Base-by-base conservation (phyloP, 2,329 filamentous ascomycete genomes). In the Epichloe uncinata region DNA sequence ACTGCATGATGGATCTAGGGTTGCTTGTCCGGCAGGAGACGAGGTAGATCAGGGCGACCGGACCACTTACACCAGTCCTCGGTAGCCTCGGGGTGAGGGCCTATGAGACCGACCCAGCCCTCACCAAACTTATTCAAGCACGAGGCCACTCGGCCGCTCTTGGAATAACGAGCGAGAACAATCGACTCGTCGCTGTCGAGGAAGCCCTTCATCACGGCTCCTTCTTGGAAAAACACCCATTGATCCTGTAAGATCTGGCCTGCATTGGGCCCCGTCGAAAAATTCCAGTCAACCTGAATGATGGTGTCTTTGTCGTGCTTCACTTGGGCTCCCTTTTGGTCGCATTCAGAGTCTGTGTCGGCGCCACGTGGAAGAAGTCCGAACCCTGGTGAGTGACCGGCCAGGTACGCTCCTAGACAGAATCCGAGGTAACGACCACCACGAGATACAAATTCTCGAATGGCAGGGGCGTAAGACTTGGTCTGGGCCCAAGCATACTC, bases 161-260 rank as follows among this genome's bases (percentile, higher is more conserved):
- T 52, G 2, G 58, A 60, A 43, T 62, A 62, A 2, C 52, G 50
- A 2, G 50, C 59, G 16, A 62, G 35, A 3, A 61, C 53, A 9
- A 53, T 46, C 16, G 18, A 42, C 33, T 42, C 45, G 12, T 53
- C 44, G 16, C 52, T 52, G n/a, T 50, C 49, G 12, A 45, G 20
- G 8, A 58, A n/a, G 9, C 56, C 55, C 13, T 48, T 54, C n/a
- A 60, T 53, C 7, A 53, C 41, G 1, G 54, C 54, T 11, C 60
- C 59, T 33, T 62, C 60, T 42, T 62, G 60, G 42, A 60, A 62
- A 33, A 57, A 62, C 6, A 60, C n/a, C 60, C 59, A 60, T 9
- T 53, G 48, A 26, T 53, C 47, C 40, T 51, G 47, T 5, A 51
- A 47, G 6, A 52, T 57, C 30, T 46, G 45, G 16, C 58, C 57